These are phyloP conservation scores for Bruguiera sexangula DNA, from an alignment of 345 rosid species.

Conservation along the genomic window DNA sequence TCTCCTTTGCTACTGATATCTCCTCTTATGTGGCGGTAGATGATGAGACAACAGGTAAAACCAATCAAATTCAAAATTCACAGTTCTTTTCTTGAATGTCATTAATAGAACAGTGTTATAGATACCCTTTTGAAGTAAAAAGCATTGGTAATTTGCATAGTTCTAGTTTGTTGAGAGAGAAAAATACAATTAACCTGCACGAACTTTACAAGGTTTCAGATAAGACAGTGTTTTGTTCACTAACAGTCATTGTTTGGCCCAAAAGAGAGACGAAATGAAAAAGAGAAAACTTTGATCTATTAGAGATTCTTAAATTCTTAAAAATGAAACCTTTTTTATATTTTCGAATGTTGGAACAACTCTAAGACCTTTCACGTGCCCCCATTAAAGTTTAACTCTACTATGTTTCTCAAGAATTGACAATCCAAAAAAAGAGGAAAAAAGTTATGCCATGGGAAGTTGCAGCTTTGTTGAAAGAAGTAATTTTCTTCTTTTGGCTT, in stretches of 20 bases:
- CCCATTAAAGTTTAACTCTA: no score
- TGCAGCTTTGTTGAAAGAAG: no score
- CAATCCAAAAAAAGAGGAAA: no score
- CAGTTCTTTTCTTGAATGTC: conserved; percentile 14
- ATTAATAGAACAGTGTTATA: neutral
- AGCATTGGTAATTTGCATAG: conserved; percentile 3
- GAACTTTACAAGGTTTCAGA: neutral
- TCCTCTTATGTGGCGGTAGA: conserved; percentile 62
- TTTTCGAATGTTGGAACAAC: no score
- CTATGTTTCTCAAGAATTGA: no score
- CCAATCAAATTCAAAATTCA: conserved; percentile 5
- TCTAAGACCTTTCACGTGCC: no score
- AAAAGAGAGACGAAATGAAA: neutral
- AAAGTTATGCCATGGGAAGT: no score
- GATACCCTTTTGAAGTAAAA: neutral
- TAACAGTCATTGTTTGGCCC: neutral
- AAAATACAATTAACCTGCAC: conserved; percentile 2
- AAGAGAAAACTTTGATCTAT: neutral
- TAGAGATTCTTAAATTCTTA: neutral
- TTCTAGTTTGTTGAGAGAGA: neutral
- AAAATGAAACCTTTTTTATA: no score
- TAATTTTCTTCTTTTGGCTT: no score
- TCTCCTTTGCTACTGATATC: conserved; percentile 71
- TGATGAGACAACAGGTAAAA: conserved; percentile 37
- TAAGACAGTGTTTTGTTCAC: conserved; percentile 20